These are phyloP conservation scores for Fraxinus excelsior DNA, from an alignment of 257 asterid genomes.

Conservation along the genomic window DNA sequence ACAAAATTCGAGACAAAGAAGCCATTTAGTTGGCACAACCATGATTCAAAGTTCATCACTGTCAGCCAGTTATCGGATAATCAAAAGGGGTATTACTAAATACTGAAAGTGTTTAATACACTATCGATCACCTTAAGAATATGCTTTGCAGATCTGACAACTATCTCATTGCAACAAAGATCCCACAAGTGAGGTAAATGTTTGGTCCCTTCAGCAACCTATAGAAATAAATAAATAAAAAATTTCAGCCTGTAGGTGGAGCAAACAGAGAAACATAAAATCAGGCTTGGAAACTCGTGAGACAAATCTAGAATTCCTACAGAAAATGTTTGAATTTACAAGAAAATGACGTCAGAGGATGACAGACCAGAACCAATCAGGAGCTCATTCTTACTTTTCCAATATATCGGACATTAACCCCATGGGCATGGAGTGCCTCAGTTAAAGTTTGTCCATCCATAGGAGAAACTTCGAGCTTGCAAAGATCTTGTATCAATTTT, in stretches of 20 bases:
- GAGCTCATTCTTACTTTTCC: slow-evolving; percentile 62
- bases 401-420: slow-evolving; percentile 82
- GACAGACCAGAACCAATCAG: slow-evolving; percentile 17
- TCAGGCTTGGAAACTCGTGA: slow-evolving; percentile 6
- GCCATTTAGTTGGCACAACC: slow-evolving; percentile 4
- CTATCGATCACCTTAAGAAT: slow-evolving; percentile 65
- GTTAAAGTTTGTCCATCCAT: slow-evolving; percentile 96
- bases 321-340: not conserved
- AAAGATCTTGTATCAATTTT: slow-evolving; percentile 75
- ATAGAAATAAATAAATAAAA: slow-evolving; percentile 29
- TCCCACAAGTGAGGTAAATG: slow-evolving; percentile 92
- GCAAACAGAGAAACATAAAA: not conserved
- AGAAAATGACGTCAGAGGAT: slow-evolving; percentile 4
- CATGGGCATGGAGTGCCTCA: slow-evolving; percentile 95
- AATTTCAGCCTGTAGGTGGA: not conserved
- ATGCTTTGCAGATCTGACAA: slow-evolving; percentile 90
- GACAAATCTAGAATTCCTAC: slow-evolving; percentile 15
- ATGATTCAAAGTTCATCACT: not conserved
- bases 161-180: slow-evolving; percentile 79
- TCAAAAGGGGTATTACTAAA: slow-evolving; percentile 5
- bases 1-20: not conserved
- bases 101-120: slow-evolving; percentile 22
- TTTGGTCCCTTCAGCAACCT: slow-evolving; percentile 86
- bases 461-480: slow-evolving; percentile 94
- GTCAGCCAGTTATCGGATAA: slow-evolving; percentile 15